phyloP scores from a whole-genome alignment of 2,329 filamentous ascomycete species.

The Pseudocercospora macadamiae region DNA sequence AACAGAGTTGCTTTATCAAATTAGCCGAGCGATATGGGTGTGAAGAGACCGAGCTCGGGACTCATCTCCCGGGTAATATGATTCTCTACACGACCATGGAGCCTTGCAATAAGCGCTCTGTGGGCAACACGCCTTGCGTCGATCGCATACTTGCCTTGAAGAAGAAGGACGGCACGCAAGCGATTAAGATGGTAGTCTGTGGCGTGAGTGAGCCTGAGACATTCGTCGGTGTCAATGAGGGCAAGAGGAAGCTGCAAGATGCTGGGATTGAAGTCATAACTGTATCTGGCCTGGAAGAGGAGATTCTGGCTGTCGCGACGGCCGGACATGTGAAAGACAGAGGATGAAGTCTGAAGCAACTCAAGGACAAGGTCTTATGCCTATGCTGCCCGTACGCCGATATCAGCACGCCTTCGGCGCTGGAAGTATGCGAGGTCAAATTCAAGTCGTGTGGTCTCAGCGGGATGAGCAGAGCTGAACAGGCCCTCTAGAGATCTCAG shows the following conservation, averaged over 20 bases:
- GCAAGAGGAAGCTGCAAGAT: constrained; percentile 68
- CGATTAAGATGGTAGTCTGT: constrained; percentile 78
- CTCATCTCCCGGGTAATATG: constrained; percentile 56
- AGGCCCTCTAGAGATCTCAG: too few relatives aligned
- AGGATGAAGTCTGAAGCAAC: background rate
- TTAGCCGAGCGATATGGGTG: constrained; percentile 46
- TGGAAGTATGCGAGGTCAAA: too few relatives aligned
- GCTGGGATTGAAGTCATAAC: constrained; percentile 75
- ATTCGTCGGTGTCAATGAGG: constrained; percentile 83
- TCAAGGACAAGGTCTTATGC: background rate
- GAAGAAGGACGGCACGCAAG: constrained; percentile 51
- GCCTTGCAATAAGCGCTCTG: constrained; percentile 74
- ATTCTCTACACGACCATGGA: constrained; percentile 92
- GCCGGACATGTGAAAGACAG: constrained; percentile 65
- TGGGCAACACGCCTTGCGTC: constrained; percentile 75
- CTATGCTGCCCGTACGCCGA: too few relatives aligned
- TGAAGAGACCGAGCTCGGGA: constrained; percentile 58
- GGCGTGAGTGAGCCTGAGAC: constrained; percentile 88
- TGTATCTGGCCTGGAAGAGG: constrained; percentile 73
- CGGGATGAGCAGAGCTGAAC: too few relatives aligned
- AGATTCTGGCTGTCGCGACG: constrained; percentile 80
- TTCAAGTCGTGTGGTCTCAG: too few relatives aligned
- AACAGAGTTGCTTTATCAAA: constrained; percentile 89
- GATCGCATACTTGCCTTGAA: constrained; percentile 69
- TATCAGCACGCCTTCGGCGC: too few relatives aligned